A percentile compares a stretch with the other conserved stretches of the same genome.
Conservation (phyloP, 805 yeast species). For the Candida endomychidarum region DNA sequence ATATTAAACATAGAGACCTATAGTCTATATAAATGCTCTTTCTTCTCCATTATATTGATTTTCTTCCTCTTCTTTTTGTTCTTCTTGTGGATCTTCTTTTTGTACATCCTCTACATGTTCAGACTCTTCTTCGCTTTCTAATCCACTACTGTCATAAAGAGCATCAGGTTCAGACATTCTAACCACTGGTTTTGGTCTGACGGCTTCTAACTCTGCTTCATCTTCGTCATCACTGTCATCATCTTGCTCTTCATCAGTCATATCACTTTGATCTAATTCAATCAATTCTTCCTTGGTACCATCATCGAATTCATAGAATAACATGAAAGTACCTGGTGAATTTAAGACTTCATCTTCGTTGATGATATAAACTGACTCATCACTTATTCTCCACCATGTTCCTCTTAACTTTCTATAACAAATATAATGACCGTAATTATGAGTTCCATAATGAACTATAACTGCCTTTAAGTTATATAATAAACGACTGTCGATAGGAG, state of each 20-base stretch:
- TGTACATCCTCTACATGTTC: not conserved
- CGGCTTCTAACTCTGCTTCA: not conserved
- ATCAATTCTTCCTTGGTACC: constrained; percentile 25
- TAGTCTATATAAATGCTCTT: constrained; percentile 20
- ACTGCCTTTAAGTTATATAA: constrained; percentile 78
- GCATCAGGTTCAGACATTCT: constrained; percentile 13
- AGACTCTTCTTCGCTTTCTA: constrained; percentile 10
- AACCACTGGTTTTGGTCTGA: constrained; percentile 2
- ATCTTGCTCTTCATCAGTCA: constrained; percentile 21
- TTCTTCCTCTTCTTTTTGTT: constrained; percentile 8
- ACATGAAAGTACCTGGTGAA: constrained; percentile 88
- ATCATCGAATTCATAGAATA: constrained; percentile 69
- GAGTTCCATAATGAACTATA: constrained; percentile 92
- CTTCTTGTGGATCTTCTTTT: not conserved
- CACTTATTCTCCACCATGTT: constrained; percentile 94
- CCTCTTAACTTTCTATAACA: constrained; percentile 81
- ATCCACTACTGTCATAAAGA: constrained; percentile 18
- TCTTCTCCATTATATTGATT: constrained; percentile 20
- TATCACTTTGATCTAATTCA: constrained; percentile 15
- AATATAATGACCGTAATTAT: constrained; percentile 96
- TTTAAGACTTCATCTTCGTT: constrained; percentile 76
- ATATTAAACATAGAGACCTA: not conserved
- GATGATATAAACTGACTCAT: constrained; percentile 80
- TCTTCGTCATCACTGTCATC: constrained; percentile 7
- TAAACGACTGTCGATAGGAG: constrained; percentile 27